A percentile compares a stretch with the other conserved stretches of the same genome.
These are phyloP conservation scores for Linanthus parryae DNA, from an alignment of 148 eudicot genomes.

Conservation along the genomic window DNA sequence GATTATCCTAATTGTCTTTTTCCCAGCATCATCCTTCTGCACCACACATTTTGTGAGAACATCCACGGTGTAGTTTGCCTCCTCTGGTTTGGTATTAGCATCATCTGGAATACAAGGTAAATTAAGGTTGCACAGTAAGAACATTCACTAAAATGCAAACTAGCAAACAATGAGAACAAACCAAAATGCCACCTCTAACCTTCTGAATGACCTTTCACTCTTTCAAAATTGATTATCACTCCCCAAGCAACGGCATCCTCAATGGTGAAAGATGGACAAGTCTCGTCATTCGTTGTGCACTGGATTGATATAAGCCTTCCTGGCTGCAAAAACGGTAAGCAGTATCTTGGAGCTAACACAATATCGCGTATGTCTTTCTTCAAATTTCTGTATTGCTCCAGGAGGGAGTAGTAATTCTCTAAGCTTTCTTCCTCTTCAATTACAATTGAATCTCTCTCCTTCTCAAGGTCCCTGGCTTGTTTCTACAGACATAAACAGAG, in stretches of 20 bases:
- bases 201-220: slow-evolving; percentile 54
- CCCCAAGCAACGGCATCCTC: slow-evolving; percentile 88
- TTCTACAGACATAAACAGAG: slow-evolving; percentile 61
- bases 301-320: slow-evolving; percentile 81
- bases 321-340: slow-evolving; percentile 95
- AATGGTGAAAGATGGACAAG: slow-evolving; percentile 45
- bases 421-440: slow-evolving; percentile 87
- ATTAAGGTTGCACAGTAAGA: no score
- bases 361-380: slow-evolving; percentile 74
- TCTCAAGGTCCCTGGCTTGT: slow-evolving; percentile 67
- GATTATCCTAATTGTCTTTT: slow-evolving; percentile 54
- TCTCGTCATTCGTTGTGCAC: slow-evolving; percentile 48
- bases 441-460: slow-evolving; percentile 78
- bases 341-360: slow-evolving; percentile 61
- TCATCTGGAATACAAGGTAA: slow-evolving; percentile 43
- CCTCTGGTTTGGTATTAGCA: slow-evolving; percentile 63
- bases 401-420: slow-evolving; percentile 69
- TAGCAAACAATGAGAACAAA: not conserved
- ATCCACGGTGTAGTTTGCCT: slow-evolving; percentile 75
- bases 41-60: slow-evolving; percentile 82
- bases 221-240: slow-evolving; percentile 80
- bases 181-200: slow-evolving; percentile 31
- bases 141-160: not conserved
- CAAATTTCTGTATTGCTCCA: slow-evolving; percentile 71
- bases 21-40: slow-evolving; percentile 49